Percentiles rank a stretch among this genome's conserved stretches.
phyloP scores from a whole-genome alignment of 495 filamentous ascomycete genomes.

The Aspergillus wentii region DNA sequence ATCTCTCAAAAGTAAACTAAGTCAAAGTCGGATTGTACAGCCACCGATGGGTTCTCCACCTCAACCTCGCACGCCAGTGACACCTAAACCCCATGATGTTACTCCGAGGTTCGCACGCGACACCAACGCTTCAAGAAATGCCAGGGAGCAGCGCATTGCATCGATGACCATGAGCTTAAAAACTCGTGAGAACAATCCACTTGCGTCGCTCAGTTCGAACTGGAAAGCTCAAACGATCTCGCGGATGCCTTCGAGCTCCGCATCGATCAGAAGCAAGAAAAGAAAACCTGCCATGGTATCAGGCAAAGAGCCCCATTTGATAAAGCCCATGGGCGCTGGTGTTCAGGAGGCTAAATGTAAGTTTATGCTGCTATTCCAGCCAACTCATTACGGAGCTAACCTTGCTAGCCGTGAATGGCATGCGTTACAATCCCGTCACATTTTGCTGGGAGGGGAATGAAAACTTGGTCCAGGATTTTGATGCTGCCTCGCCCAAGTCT shows the following conservation, averaged over 20 bases:
- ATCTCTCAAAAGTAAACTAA: conserved; percentile 55
- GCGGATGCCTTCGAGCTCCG: conserved; percentile 38
- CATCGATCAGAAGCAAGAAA: conserved; percentile 48
- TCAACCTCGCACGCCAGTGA: conserved; percentile 52
- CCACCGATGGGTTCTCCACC: conserved; percentile 45
- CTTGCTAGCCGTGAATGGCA: conserved; percentile 73
- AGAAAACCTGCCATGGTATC: conserved; percentile 44
- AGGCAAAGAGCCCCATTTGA: conserved; percentile 62
- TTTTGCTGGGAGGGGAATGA: conserved; percentile 97
- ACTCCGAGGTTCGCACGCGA: conserved; percentile 89
- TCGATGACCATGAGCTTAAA: conserved; percentile 34
- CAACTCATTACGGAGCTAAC: conserved; percentile 6
- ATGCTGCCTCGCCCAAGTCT: conserved; percentile 43
- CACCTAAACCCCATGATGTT: conserved; percentile 41
- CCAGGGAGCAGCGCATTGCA: conserved; percentile 77
- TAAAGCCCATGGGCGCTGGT: conserved; percentile 61
- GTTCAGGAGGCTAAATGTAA: conserved; percentile 63
- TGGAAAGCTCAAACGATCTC: conserved; percentile 72
- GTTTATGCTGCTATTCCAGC: conserved; percentile 21
- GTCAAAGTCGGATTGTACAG: conserved; percentile 43
- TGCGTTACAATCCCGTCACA: conserved; percentile 84
- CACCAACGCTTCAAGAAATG: conserved; percentile 84
- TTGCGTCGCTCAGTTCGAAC: conserved; percentile 65
- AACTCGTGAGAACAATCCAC: conserved; percentile 46
- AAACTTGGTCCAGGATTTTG: conserved; percentile 72